A percentile compares a stretch with the other conserved stretches of the same genome.
Evolutionary conservation across 2,329 filamentous ascomycete species (phyloP).

Genomic region (Aspergillus sp.): DNA sequence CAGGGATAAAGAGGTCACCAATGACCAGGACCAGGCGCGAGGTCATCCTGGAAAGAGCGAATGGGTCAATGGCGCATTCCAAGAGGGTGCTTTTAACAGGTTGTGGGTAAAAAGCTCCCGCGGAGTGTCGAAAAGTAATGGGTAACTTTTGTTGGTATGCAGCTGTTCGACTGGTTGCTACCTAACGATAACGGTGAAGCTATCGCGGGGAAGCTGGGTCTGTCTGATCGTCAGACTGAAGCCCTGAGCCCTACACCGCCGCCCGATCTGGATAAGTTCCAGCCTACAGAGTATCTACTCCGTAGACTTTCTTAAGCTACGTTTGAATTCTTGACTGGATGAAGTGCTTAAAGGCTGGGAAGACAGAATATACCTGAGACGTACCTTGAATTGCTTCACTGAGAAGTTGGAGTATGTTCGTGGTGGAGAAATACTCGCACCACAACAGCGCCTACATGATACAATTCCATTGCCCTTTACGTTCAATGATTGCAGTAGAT

Average conservation of each 20-base stretch:
- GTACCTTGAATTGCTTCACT: not conserved
- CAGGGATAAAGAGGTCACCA: slow-evolving; percentile 90
- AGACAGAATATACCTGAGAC: not conserved
- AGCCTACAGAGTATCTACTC: not conserved
- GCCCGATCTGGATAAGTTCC: not conserved
- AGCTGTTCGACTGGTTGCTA: slow-evolving; percentile 7
- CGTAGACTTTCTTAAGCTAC: not conserved
- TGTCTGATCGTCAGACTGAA: slow-evolving; percentile 1
- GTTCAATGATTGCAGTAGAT: not conserved
- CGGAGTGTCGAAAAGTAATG: slow-evolving; percentile 2
- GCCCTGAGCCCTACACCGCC: slow-evolving; percentile 18
- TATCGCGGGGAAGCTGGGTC: slow-evolving; percentile 22
- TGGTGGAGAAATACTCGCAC: not conserved
- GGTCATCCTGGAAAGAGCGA: slow-evolving; percentile 56
- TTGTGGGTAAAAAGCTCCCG: not conserved
- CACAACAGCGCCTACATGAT: not conserved
- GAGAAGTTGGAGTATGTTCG: not conserved
- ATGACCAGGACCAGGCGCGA: slow-evolving; percentile 89
- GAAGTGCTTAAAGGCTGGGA: not conserved
- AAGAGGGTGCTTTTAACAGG: not conserved
- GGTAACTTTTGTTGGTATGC: slow-evolving; percentile 4
- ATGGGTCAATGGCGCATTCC: slow-evolving; percentile 32
- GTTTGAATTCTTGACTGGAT: not conserved
- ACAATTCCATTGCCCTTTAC: not conserved
- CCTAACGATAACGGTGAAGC: slow-evolving; percentile 15